phyloP scores from a whole-genome alignment of 352 stramenopile genomes.

The Blastocystis sp. region DNA sequence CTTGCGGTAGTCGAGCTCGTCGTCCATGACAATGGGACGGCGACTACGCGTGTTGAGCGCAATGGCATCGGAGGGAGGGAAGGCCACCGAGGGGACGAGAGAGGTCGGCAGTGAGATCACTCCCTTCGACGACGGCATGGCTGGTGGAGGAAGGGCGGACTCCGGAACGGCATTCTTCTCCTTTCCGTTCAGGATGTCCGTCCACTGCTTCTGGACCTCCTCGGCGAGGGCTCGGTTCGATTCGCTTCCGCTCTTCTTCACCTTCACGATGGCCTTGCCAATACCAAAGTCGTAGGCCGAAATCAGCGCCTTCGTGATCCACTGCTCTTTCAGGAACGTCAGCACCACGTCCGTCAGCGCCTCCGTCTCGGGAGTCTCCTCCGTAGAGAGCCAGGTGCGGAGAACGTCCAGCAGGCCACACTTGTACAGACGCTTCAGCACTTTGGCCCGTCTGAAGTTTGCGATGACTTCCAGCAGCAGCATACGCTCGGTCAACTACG shows the following conservation, averaged over 20 bases:
- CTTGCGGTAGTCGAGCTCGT: constrained; percentile 59
- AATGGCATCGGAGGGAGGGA: constrained; percentile 11
- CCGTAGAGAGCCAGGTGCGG: constrained; percentile 25
- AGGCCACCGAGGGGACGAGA: background rate
- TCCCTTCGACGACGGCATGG: background rate
- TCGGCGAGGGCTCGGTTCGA: constrained; percentile 23
- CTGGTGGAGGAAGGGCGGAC: background rate
- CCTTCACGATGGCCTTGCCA: constrained; percentile 57
- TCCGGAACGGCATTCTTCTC: background rate
- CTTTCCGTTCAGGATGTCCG: constrained; percentile 44
- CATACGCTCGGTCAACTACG: constrained; percentile 48
- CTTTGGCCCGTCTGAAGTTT: constrained; percentile 34
- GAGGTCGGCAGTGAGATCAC: constrained; percentile 17
- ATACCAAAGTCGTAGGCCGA: constrained; percentile 47
- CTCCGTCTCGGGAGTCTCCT: background rate
- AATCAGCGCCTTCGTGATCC: constrained; percentile 57
- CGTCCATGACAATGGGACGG: constrained; percentile 12
- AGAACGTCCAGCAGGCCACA: constrained; percentile 43
- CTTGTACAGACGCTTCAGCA: constrained; percentile 41
- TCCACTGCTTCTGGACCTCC: constrained; percentile 54
- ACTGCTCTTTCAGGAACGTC: constrained; percentile 43
- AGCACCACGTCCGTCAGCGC: constrained; percentile 18
- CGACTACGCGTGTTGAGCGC: background rate
- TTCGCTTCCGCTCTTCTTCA: constrained; percentile 51
- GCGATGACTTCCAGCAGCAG: constrained; percentile 44